phyloP scores from a whole-genome alignment of 2,329 filamentous ascomycete genomes.

The Botrytis deweyae region DNA sequence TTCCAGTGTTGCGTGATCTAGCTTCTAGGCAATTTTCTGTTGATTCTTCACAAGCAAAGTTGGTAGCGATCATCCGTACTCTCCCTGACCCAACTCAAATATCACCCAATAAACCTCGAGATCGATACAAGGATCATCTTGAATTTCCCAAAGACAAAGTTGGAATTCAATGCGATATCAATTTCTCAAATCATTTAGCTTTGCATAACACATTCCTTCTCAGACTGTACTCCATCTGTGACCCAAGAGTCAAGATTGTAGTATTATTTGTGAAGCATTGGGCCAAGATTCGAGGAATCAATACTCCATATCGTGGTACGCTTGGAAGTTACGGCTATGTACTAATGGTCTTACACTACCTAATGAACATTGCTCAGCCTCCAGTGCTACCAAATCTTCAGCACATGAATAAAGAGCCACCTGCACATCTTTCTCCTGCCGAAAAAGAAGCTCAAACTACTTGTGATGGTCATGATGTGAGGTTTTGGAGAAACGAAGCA shows the following conservation, averaged over 20 bases:
- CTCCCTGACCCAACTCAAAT: conserved; percentile 45
- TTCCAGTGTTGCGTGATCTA: conserved; percentile 48
- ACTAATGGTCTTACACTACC: conserved; percentile 87
- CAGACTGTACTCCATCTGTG: conserved; percentile 77
- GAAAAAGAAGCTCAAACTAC: conserved; percentile 42
- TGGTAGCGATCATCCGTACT: conserved; percentile 35
- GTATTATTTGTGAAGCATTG: conserved; percentile 88
- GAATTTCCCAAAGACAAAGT: conserved; percentile 76
- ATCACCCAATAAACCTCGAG: conserved; percentile 50
- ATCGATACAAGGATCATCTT: conserved; percentile 58
- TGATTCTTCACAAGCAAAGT: conserved; percentile 18
- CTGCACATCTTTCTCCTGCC: conserved; percentile 44
- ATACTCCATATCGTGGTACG: conserved; percentile 81
- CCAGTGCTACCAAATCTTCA: conserved; percentile 86
- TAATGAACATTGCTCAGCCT: conserved; percentile 77
- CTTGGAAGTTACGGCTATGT: conserved; percentile 90
- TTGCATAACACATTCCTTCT: conserved; percentile 82
- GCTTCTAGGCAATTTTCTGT: conserved; percentile 37
- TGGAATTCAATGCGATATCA: conserved; percentile 90
- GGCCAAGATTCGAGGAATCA: conserved; percentile 83
- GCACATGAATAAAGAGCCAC: conserved; percentile 49
- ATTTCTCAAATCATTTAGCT: conserved; percentile 81
- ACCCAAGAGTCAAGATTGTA: conserved; percentile 73
- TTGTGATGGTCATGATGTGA: conserved; percentile 67
- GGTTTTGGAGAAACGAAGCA: conserved; percentile 74